Evolutionary conservation across 345 rosid species (phyloP), one percentile per base, ranked within the genome.

Genomic region (Conringia planisiliqua): DNA sequence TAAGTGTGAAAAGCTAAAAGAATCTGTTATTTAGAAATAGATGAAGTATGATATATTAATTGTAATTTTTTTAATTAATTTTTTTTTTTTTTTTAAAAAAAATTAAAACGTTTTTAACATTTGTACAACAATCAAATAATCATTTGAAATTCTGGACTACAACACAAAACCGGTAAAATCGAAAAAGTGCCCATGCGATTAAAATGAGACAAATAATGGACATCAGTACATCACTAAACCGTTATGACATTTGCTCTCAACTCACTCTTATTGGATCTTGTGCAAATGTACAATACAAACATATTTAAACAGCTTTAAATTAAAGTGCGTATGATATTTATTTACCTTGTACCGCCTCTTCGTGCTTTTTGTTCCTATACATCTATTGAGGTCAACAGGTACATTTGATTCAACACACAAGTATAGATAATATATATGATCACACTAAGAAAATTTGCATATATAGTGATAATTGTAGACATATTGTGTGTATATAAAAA

Each of bases 361-460:
- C 27, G 6, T 18, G 33, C 10, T 18, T 38, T 68, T 6, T 67
- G 27, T 67, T 75, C 67, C 73, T 75, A 50, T 66, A 67, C 68
- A 67, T 59, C 78, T 75, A 40, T 36, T 24, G 16, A 47, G 9
- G 13, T 40, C 16, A 66, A 72, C n/a, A 64, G 3, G 20, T 55
- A 29, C 11, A 17, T 52, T 52, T 52, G 16, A 12, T 52, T 52
- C 33, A 52, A 8, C 6, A 55, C 9, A 55, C 33, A 38, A 7
- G 22, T 6, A 30, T 30, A 55, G 6, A 30, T 9, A 29, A 30
- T 8, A 17, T 0, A 10, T 40, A 13, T 11, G n/a, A 39, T 52
- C 11, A 40, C 35, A 72, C 7, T 17, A 22, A 1, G 10, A n/a
- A 61, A 38, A 5, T 20, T 35, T 38, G 22, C n/a, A 27, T 27